Conservation (phyloP, 2,329 filamentous ascomycete species). For the Neonectria faginata region DNA sequence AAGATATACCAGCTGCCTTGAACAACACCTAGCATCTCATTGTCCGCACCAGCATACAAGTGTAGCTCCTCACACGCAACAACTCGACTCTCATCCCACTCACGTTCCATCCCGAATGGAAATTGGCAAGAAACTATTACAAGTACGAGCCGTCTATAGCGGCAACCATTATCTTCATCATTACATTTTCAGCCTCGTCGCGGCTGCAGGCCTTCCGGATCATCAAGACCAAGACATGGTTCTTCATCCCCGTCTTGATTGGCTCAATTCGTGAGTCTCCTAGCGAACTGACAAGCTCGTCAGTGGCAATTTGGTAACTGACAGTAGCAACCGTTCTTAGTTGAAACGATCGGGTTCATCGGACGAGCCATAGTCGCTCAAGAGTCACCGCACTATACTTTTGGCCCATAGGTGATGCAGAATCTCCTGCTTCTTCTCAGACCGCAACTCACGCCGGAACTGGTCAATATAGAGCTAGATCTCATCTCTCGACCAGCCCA, state of each 20-base stretch:
- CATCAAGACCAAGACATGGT: conserved; percentile 6
- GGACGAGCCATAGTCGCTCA: conserved; percentile 1
- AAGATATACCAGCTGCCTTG: no score
- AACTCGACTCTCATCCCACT: no score
- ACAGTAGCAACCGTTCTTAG: background rate
- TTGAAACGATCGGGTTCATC: conserved; percentile 12
- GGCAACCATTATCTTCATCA: conserved; percentile 4
- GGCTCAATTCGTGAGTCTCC: conserved; percentile 4
- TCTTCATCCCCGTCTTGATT: conserved; percentile 10
- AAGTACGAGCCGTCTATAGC: conserved; percentile 9
- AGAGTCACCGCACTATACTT: conserved; percentile 42
- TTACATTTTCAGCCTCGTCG: conserved; percentile 1
- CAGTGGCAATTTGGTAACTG: background rate
- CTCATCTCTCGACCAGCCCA: no score
- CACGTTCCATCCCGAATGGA: no score
- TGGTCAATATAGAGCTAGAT: no score
- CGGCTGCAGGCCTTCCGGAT: background rate
- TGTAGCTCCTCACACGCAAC: no score
- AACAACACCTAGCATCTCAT: no score
- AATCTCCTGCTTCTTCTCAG: conserved; percentile 50
- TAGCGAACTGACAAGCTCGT: background rate
- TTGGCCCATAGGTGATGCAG: conserved; percentile 52
- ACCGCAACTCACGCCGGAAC: conserved; percentile 31
- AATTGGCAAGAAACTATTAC: conserved; percentile 3
- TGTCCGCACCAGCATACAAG: no score